A percentile compares a stretch with the other conserved stretches of the same genome.
phyloP scores from a whole-genome alignment of 2,329 filamentous ascomycete species.

The Cladophialophora carrionii region DNA sequence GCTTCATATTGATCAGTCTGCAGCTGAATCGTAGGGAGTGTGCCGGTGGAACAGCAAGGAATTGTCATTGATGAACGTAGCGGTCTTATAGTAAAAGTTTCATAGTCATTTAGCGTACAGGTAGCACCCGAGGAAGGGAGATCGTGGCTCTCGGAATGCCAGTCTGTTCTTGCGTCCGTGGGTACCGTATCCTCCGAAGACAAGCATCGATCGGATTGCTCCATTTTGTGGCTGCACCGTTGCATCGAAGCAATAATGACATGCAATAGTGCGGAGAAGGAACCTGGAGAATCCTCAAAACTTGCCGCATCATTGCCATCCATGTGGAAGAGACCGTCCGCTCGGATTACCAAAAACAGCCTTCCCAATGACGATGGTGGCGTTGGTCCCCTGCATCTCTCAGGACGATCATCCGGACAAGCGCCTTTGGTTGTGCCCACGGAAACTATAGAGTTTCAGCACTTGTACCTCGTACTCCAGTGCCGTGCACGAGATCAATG shows the following conservation, averaged over 20 bases:
- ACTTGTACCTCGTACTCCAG: too few species aligned
- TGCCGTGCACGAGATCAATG: too few species aligned
- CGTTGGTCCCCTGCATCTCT: neutral
- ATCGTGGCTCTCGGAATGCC: neutral
- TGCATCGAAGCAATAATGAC: conserved; percentile 2
- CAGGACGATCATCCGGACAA: neutral
- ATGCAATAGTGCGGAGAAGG: conserved; percentile 12
- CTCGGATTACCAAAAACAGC: conserved; percentile 4
- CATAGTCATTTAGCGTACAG: neutral
- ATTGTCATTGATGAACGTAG: neutral
- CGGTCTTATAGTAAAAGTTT: neutral
- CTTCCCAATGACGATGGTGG: conserved; percentile 1
- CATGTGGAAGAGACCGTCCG: neutral
- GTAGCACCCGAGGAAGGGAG: neutral
- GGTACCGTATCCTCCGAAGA: neutral
- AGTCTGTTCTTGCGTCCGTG: neutral
- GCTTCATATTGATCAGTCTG: conserved; percentile 18
- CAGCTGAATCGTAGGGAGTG: neutral
- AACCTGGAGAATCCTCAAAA: conserved; percentile 4
- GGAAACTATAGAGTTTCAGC: too few species aligned
- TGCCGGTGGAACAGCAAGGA: neutral
- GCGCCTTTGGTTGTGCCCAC: neutral
- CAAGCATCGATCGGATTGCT: neutral
- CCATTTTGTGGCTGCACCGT: conserved; percentile 2
- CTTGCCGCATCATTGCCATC: neutral